A percentile compares a stretch with the other conserved stretches of the same genome.
Evolutionary conservation across 768 basidiomycete genomes (phyloP).

Genomic region (Auricularia heimuer): DNA sequence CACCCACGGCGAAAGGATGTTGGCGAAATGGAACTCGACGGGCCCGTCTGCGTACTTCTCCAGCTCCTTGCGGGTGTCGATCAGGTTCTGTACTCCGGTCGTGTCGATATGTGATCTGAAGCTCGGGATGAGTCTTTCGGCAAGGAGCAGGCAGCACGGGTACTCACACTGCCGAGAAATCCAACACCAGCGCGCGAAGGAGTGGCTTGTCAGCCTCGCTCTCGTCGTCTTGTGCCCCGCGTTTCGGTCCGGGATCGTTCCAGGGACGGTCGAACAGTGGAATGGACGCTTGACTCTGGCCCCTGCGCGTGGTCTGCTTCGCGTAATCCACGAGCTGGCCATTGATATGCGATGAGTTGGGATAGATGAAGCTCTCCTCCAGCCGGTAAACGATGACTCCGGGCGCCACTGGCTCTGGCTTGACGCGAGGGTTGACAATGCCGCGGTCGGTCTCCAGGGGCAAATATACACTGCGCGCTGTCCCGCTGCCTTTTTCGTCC

Average conservation of each 20-base stretch:
- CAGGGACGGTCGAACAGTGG: slow-evolving; percentile 71
- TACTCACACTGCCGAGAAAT: slow-evolving; percentile 64
- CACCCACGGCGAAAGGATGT: slow-evolving; percentile 89
- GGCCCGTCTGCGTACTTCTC: slow-evolving; percentile 76
- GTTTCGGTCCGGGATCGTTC: slow-evolving; percentile 81
- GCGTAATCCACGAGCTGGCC: slow-evolving; percentile 71
- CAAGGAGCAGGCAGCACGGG: slow-evolving; percentile 25
- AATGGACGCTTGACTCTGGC: slow-evolving; percentile 59
- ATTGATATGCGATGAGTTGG: slow-evolving; percentile 64
- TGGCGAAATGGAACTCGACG: slow-evolving; percentile 91
- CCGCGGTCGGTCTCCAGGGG: slow-evolving; percentile 45
- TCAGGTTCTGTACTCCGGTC: slow-evolving; percentile 82
- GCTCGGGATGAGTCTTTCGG: slow-evolving; percentile 25
- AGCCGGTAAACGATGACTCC: slow-evolving; percentile 88
- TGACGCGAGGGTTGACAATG: slow-evolving; percentile 58
- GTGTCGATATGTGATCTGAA: slow-evolving; percentile 68
- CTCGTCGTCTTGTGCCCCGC: slow-evolving; percentile 36
- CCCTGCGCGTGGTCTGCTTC: slow-evolving; percentile 64
- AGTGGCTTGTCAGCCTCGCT: slow-evolving; percentile 45
- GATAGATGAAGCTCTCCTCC: slow-evolving; percentile 84
- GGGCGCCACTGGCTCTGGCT: slow-evolving; percentile 67
- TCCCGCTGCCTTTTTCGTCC: slow-evolving; percentile 22
- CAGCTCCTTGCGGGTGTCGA: slow-evolving; percentile 81
- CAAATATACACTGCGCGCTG: slow-evolving; percentile 69
- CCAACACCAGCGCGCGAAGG: slow-evolving; percentile 81